Evolutionary conservation across 2,329 filamentous ascomycete genomes (phyloP), one percentile per base, ranked within the genome.

Genomic region (Eurotiales sp.): DNA sequence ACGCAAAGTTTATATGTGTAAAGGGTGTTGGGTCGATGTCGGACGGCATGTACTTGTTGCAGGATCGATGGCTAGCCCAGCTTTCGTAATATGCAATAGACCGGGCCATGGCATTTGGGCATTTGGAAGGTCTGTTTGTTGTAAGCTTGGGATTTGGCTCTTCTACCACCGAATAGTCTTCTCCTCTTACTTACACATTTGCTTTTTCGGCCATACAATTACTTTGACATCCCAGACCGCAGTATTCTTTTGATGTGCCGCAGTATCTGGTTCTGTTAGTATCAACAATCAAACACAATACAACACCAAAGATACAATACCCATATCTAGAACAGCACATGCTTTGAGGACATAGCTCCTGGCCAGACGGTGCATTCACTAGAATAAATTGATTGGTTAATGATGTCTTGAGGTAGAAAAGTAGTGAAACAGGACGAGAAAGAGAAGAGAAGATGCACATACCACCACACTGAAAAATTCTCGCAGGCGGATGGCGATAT

Each of bases 1-100:
- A 77, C 0, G 74, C 70, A 42, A 63, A 68, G 54, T 70, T 70
- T 47, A 70, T 48, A 27, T 67, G 59, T 1, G 56, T 60, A 8
- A 59, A 57, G 8, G 55, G 50, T 23, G 40, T 54, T 27, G 51
- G 55, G 37, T 55, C 52, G 34, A 58, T 55, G 22, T 53, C 48
- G n/a, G 42, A 45, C n/a, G 53, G 52, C 17, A 43, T 36, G 25
- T 56, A 49, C 27, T 42, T 44, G 14, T 55, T 50, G 30, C 53
- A 55, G 36, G 23, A 23, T 4, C 53, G 50, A 23, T 46, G 46
- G 17, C 46, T 55, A 4, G 53, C 50, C 65, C 65, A 71, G 12
- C 53, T 37, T 53, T 70, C 64, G 46, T 70, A 72, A 50, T 71
- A 71, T 3, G 67, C 69, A 27, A 70, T 64, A 4, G 55, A 57